Evolutionary conservation across 768 basidiomycete genomes (phyloP), one percentile per base, ranked within the genome.

Genomic region (Cystobasidium tubakii): DNA sequence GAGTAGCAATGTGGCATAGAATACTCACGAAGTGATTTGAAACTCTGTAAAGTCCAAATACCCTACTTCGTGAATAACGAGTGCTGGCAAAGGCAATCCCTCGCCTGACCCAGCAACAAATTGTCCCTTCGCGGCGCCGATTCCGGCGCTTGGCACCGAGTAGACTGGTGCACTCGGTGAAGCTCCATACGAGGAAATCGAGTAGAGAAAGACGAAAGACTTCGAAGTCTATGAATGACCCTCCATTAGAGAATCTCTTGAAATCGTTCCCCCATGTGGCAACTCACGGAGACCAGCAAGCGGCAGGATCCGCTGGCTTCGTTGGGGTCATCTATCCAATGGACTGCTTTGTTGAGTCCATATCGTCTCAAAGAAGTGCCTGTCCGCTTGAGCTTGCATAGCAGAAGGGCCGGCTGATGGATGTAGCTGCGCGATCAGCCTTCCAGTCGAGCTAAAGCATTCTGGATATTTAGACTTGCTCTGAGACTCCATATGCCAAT

Each of bases 331-430:
- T 74, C 65, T 34, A 55, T 27, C 74, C 74, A 75, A 39, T 62
- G 34, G 23, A 75, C 74, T 27, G 53, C 46, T 46, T 72, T 39
- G 60, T 75, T 75, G 31, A 39, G 17, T n/a, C 74, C 74, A 72
- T 75, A 63, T 34, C 66, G 74, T 43, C 74, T n/a, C 31, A 75
- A 34, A 43, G 74, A 75, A 4, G 66, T 67, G 2, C 54, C 53
- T 3, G 67, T 72, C 1, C 74, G 71, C 55, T 72, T 72, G 29
- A 75, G 34, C 57, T 75, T 75, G 74, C 74, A 75, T 23, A 75
- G 43, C 19, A 70, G 29, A 12, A 75, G 27, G 29, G 70, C 53
- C 1, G 74, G 74, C 69, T 73, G 39, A n/a, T 25, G 66, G 53
- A 42, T 12, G 46, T n/a, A 9, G 7, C 46, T 9, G 3, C 21